Evolutionary conservation across 306 rosid species (phyloP).

Genomic region (Trifolium subterraneum): DNA sequence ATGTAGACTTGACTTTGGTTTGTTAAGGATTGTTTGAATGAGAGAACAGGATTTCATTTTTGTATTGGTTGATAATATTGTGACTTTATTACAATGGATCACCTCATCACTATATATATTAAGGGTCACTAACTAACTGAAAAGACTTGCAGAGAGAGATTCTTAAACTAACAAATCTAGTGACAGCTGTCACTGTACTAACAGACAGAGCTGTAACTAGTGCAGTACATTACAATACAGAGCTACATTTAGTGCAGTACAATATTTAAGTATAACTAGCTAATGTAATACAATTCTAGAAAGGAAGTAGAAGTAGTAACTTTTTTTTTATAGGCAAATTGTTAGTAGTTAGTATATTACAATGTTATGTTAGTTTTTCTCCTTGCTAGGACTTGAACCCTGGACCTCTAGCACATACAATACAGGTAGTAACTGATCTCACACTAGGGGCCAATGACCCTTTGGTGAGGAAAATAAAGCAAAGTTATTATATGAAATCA

Average conservation of each 20-base stretch:
- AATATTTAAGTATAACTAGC: background rate
- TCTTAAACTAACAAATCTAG: background rate
- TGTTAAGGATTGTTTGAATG: background rate
- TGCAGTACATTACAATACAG: background rate
- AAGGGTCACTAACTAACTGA: background rate
- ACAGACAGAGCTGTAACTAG: background rate
- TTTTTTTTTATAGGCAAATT: too few species aligned
- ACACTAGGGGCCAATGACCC: background rate
- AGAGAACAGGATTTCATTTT: background rate
- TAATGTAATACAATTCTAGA: background rate
- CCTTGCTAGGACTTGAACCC: too few species aligned
- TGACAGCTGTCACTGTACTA: background rate
- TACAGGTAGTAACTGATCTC: background rate
- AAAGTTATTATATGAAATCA: background rate
- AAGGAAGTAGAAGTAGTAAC: background rate
- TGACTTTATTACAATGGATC: background rate
- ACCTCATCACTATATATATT: background rate
- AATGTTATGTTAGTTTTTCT: too few species aligned
- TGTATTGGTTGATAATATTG: background rate
- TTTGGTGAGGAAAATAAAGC: background rate
- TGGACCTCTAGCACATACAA: too few species aligned
- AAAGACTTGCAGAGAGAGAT: background rate
- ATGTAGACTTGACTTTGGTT: conserved; percentile 2
- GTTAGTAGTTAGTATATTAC: too few species aligned
- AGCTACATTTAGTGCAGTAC: background rate